A percentile compares a stretch with the other conserved stretches of the same genome.
Evolutionary conservation across 805 yeast species (phyloP).

Genomic region (Hyphopichia homilentoma): DNA sequence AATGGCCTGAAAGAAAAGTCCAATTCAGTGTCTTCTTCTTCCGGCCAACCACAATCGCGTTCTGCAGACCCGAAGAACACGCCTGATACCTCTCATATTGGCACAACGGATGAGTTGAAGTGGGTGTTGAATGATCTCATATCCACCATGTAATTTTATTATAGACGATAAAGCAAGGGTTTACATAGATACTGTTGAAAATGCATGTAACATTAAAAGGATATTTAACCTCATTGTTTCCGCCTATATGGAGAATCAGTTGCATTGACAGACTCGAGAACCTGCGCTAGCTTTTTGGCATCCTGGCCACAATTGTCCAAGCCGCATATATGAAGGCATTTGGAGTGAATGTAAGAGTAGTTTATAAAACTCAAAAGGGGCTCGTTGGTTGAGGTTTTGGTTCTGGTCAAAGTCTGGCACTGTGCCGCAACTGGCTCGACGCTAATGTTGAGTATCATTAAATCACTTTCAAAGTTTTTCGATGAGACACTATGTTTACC

Average conservation of each 20-base stretch:
- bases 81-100: slow-evolving; percentile 33
- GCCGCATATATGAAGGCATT: slow-evolving; percentile 30
- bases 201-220: background rate
- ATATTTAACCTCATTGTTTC: slow-evolving; percentile 2
- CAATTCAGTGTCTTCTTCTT: background rate
- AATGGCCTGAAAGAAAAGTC: background rate
- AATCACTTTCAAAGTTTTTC: slow-evolving; percentile 8
- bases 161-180: background rate
- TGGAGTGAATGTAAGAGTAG: slow-evolving; percentile 22
- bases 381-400: no score
- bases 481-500: slow-evolving; percentile 3
- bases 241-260: slow-evolving; percentile 13
- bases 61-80: slow-evolving; percentile 14
- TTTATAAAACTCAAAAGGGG: slow-evolving; percentile 2
- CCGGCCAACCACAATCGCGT: slow-evolving; percentile 3
- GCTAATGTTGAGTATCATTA: slow-evolving; percentile 12
- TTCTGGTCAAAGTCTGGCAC: background rate
- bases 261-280: slow-evolving; percentile 9
- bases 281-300: slow-evolving; percentile 9
- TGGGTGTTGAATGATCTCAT: slow-evolving; percentile 69
- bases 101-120: slow-evolving; percentile 64
- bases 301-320: slow-evolving; percentile 13
- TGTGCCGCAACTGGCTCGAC: slow-evolving; percentile 4
- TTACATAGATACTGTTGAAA: background rate
- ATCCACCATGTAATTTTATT: slow-evolving; percentile 26